phyloP scores from a whole-genome alignment of 768 basidiomycete species.

The Kwoniella sp. region DNA sequence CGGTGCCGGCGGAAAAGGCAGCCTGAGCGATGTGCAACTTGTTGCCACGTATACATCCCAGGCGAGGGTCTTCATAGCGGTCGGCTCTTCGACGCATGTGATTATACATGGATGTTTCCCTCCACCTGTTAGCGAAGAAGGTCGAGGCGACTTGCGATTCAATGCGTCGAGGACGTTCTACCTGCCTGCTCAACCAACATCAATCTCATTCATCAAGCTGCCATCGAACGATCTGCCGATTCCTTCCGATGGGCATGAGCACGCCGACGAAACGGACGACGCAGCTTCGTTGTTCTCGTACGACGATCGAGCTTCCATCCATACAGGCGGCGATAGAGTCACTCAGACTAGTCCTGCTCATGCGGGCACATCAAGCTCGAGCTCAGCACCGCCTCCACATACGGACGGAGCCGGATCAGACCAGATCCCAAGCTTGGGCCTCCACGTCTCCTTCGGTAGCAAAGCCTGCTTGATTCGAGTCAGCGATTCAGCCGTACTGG shows the following conservation, averaged over 20 bases:
- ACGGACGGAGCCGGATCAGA: neutral
- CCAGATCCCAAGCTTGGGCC: slow-evolving; percentile 14
- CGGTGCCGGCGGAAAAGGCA: neutral
- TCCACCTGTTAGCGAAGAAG: neutral
- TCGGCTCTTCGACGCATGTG: slow-evolving; percentile 21
- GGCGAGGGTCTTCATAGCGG: slow-evolving; percentile 18
- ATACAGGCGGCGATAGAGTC: neutral
- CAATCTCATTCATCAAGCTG: slow-evolving; percentile 27
- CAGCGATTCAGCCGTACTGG: slow-evolving; percentile 30
- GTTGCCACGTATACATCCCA: slow-evolving; percentile 3
- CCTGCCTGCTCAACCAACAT: slow-evolving; percentile 25
- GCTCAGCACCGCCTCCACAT: neutral
- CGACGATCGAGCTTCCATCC: slow-evolving; percentile 16
- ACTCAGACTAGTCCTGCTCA: neutral
- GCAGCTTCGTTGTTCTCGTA: too few relatives aligned
- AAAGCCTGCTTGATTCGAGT: slow-evolving; percentile 32
- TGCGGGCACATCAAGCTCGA: neutral
- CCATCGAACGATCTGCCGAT: slow-evolving; percentile 9
- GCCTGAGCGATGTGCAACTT: neutral
- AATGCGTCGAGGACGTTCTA: slow-evolving; percentile 29
- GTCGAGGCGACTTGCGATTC: slow-evolving; percentile 13
- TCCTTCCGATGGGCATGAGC: neutral
- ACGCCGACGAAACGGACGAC: neutral
- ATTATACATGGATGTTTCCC: slow-evolving; percentile 20
- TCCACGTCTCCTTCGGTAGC: slow-evolving; percentile 31